Base-by-base conservation (phyloP, 805 yeast species). In the Spathaspora hagerdaliae region DNA sequence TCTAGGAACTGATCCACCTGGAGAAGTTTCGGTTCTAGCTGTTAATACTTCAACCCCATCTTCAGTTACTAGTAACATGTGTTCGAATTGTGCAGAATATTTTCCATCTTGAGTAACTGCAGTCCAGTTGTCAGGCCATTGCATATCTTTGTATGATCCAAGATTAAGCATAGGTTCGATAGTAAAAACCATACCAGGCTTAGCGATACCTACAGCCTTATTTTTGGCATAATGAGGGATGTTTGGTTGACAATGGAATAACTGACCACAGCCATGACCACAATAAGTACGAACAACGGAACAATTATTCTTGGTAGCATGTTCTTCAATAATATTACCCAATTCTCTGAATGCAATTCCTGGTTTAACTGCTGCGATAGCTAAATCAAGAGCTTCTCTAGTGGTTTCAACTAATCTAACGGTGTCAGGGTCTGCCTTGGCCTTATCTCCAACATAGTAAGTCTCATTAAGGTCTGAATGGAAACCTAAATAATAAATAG, bases 71-170 rank as follows among this genome's bases (percentile, higher is more conserved):
- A 94, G 67, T 60, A 94, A 59, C 61, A 95, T 92, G 63, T 94
- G 97, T 67, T 94, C 96, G 57, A 94, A 94, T 66, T 94, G 99
- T 0, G 99, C 98, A 56, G 92, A 83, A 49, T 79, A 73, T 59
- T 81, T 80, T 44, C 99, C 99, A 61, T 94, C 99, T 36, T 82
- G 82, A 13, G 99, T 94, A 13, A 81, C 79, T 1, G 96, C 81
- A 5, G 99, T 94, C 99, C 99, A 94, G 65, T 88, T 86, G 65
- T 94, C 99, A 2, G 99, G 99, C 99, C 99, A 94, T 46, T 82
- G 73, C 48, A 78, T 67, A 65, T 91, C 98, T 59, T 79, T 79
- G 71, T 79, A 85, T 0, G 85, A 71, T 7, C 99, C 99, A 52
- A 82, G 71, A 61, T 88, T 86, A 54, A 94, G 79, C 99, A 94